Conservation (phyloP, 1,284 basidiomycete genomes). For the Mycosarcoma maydis region DNA sequence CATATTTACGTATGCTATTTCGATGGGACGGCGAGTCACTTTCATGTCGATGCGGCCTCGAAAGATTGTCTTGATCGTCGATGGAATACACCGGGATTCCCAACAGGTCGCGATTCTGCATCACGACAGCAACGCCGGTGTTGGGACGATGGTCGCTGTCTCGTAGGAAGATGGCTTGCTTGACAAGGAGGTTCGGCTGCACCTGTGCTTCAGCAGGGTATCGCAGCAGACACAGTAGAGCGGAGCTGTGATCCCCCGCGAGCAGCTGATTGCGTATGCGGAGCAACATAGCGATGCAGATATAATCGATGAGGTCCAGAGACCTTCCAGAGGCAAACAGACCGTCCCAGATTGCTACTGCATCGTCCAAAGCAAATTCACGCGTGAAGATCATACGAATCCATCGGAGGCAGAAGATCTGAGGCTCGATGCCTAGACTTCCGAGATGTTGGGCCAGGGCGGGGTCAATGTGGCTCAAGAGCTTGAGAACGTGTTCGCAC, state of each 20-base stretch:
- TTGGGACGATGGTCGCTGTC: constrained; percentile 26
- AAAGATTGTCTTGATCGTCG: background rate
- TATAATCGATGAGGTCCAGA: constrained; percentile 53
- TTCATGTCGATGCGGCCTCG: background rate
- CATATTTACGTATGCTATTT: constrained; percentile 20
- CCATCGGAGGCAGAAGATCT: constrained; percentile 63
- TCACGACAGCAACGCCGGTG: constrained; percentile 45
- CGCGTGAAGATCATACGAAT: constrained; percentile 61
- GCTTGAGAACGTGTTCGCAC: constrained; percentile 38
- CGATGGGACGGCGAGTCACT: constrained; percentile 4
- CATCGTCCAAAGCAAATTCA: constrained; percentile 52
- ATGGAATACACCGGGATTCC: constrained; percentile 20
- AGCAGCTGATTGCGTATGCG: constrained; percentile 59
- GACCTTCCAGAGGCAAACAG: constrained; percentile 48
- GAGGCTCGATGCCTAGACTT: constrained; percentile 58
- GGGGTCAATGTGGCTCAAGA: constrained; percentile 47
- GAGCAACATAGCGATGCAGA: constrained; percentile 63
- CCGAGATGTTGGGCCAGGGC: constrained; percentile 51
- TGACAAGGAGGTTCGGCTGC: constrained; percentile 32
- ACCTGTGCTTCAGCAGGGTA: constrained; percentile 35
- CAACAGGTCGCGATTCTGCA: constrained; percentile 50
- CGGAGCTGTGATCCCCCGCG: constrained; percentile 46
- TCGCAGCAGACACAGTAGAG: constrained; percentile 54
- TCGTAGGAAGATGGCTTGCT: constrained; percentile 45
- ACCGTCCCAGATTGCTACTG: constrained; percentile 62